These are phyloP conservation scores for Jimgerdemannia lactiflua DNA, from an alignment of 192 early-diverging fungal genomes.

Conservation along the genomic window DNA sequence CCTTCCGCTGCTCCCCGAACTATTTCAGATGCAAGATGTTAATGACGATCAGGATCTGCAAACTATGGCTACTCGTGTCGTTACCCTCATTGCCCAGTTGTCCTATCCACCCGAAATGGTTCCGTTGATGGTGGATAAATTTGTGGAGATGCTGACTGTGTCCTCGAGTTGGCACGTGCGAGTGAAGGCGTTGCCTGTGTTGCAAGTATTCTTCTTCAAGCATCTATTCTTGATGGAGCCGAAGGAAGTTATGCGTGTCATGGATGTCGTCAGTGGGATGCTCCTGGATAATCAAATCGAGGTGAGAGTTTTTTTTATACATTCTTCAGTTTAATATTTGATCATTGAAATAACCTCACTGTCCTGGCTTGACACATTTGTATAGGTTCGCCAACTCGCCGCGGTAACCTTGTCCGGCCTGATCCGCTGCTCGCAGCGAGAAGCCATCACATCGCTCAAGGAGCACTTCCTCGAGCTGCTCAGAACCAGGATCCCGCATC, in stretches of 20 bases:
- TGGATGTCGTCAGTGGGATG: constrained; percentile 67
- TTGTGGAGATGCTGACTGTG: constrained; percentile 49
- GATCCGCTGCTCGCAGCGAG: constrained; percentile 71
- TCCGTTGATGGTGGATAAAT: constrained; percentile 45
- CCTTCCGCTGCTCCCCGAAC: constrained; percentile 44
- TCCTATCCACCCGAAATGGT: constrained; percentile 54
- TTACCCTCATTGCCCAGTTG: constrained; percentile 47
- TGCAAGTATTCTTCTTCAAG: constrained; percentile 88
- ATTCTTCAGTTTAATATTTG: no score
- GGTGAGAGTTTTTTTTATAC: constrained; percentile 33
- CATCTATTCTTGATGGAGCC: constrained; percentile 71
- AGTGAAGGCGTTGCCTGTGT: constrained; percentile 71
- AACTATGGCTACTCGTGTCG: constrained; percentile 44
- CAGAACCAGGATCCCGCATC: constrained; percentile 38
- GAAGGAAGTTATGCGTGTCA: constrained; percentile 51
- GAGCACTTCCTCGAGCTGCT: constrained; percentile 32
- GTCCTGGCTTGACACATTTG: background rate
- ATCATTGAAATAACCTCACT: no score
- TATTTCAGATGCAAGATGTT: constrained; percentile 72
- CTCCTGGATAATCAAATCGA: constrained; percentile 88
- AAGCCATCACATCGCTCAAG: constrained; percentile 56
- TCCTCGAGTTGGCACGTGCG: constrained; percentile 77
- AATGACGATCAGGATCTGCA: constrained; percentile 73
- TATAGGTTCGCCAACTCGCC: constrained; percentile 69
- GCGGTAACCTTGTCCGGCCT: constrained; percentile 74